These are phyloP conservation scores for Warburgia ugandensis DNA, from an alignment of 164 flowering plant species.

Conservation along the genomic window DNA sequence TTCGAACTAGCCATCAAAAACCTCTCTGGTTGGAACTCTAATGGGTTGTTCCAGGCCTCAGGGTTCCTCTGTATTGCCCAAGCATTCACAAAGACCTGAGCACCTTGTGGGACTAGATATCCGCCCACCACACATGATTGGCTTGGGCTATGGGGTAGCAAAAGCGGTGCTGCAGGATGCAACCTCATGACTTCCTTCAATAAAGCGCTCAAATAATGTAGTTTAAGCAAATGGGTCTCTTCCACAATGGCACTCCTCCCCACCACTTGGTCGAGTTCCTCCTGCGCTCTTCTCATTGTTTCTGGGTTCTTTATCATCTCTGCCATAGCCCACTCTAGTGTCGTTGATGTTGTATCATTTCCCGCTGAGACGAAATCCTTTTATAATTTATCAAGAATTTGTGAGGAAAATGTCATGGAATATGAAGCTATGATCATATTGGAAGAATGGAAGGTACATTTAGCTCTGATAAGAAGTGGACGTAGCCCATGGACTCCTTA, in stretches of 20 bases:
- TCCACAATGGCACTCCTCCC: constrained; percentile 30
- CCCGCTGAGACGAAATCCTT: constrained; percentile 47
- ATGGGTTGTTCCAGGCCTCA: constrained; percentile 10
- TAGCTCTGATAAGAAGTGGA: no score
- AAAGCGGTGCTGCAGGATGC: constrained; percentile 38
- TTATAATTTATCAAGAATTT: no score
- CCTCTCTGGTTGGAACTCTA: constrained; percentile 22
- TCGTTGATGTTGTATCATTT: constrained; percentile 35
- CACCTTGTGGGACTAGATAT: constrained; percentile 44
- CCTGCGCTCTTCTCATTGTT: constrained; percentile 24
- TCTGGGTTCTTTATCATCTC: constrained; percentile 34
- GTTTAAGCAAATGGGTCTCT: constrained; percentile 33
- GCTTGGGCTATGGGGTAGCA: constrained; percentile 57
- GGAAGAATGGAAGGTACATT: no score
- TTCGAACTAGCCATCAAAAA: constrained; percentile 20
- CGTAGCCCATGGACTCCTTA: no score
- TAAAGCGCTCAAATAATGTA: constrained; percentile 30
- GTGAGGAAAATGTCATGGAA: no score
- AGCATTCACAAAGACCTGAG: constrained; percentile 49
- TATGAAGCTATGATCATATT: no score
- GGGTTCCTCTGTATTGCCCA: constrained; percentile 77
- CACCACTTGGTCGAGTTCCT: constrained; percentile 30
- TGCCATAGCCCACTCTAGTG: constrained; percentile 36
- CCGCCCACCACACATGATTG: constrained; percentile 37
- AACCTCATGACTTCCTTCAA: constrained; percentile 39